Base-by-base conservation (phyloP, 768 basidiomycete genomes). In the Mycena crocata region DNA sequence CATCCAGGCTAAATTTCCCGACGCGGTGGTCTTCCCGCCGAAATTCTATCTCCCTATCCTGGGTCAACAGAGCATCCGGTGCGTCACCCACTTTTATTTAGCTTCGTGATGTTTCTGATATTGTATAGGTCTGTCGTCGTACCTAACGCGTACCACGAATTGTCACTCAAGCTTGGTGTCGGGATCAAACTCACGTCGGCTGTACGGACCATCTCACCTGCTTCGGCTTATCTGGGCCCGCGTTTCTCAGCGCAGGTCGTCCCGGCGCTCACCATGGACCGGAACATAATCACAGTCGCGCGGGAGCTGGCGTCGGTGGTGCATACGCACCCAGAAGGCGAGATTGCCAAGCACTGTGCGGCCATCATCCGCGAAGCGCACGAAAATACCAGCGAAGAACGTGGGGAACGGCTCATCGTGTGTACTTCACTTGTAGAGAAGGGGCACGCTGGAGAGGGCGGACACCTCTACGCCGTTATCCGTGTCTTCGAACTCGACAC, bases 141-240 rank as follows among this genome's bases (percentile, higher is more conserved):
- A 35, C 86, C 86, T 14, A 78, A 79, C 55, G 82, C 80, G 14
- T 84, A 83, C 66, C 74, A 67, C 34, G 79, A 80, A n/a, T 74
- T 84, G 7, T 84, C 84, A 6, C 82, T 89, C 55, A 89, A 89
- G 67, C 79, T 88, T 2, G 84, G 81, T 8, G 81, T 88, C 52
- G 87, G 87, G 19, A 81, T 88, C 68, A 87, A 85, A 64, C 80
- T 89, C 42, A 88, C 88, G 5, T 87, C 86, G 15, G 86, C 86
- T 9, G 80, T 88, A 19, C 84, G 88, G 62, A 87, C 86, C 2
- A 87, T 89, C 46, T 87, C 86, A n/a, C 87, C 87, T 2, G 83
- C 85, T 48, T 86, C 86, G 7, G 87, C 86, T 2, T 86, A 85
- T 69, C 73, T 88, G 15, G 86, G 87, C 1, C 86, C 87, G 3